Base-by-base conservation (phyloP, 1,284 basidiomycete genomes). In the Apiotrichum sp. region DNA sequence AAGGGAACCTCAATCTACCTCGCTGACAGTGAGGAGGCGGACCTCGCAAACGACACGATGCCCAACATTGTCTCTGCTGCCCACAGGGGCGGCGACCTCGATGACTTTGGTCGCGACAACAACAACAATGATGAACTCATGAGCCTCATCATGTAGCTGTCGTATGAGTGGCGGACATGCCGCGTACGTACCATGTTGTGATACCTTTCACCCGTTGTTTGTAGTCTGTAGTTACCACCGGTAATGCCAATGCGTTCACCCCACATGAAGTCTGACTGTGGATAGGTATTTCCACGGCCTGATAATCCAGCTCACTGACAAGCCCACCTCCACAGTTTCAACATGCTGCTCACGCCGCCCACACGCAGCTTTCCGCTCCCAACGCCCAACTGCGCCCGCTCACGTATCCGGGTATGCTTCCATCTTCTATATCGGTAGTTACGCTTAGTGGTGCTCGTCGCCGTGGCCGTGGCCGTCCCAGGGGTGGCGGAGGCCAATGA, bases 401-500 rank as follows among this genome's bases (percentile, higher is more conserved):
- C 41, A 42, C 13, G 35, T 36, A 39, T 36, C 47, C 47, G 47
- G 47, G 35, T 47, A 47, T 47, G 47, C 47, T 47, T 39, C 47
- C 33, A 38, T 38, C 35, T 47, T 47, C 47, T 47, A 47, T 47
- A 38, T 41, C 40, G 40, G 8, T 14, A 9, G 8, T 22, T 6
- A 8, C 9, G 38, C 29, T 33, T 50, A 50, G 48, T 50, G 48
- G 48, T 50, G 48, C 48, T 50, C 48, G 39, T 42, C 48, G 53
- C 73, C 66, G 59, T 72, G 71, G 38, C 58, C 69, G 42, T 67
- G 64, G 52, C 58, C 65, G 59, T 73, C 66, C 80, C 80, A 81
- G 52, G 80, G 79, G 74, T 81, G 80, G 64, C 72, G 67, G 60
- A 73, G 67, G 62, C 80, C 80, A 56, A 81, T 69, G 39, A 81